A percentile compares a stretch with the other conserved stretches of the same genome.
phyloP scores from a whole-genome alignment of 139 green algal genomes.

The Chlorella vulgaris region DNA sequence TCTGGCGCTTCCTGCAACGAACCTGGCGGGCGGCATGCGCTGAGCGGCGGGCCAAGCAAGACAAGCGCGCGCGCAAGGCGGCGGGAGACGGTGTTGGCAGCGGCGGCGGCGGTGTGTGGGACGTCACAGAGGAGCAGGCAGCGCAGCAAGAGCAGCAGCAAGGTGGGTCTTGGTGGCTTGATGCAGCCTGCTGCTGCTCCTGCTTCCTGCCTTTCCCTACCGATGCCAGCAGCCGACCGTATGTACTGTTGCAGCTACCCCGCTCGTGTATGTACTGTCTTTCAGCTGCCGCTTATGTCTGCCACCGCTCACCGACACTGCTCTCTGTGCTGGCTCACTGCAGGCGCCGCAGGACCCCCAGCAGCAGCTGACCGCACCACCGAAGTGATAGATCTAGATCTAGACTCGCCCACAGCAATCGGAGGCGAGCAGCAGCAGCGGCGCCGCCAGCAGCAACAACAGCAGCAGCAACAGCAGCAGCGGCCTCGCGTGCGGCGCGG shows the following conservation, averaged over 20 bases:
- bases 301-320: too few species aligned
- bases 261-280: too few species aligned
- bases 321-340: not conserved
- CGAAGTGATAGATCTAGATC: constrained; percentile 13
- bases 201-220: not conserved
- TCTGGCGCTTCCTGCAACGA: constrained; percentile 54
- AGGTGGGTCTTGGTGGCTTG: not conserved
- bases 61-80: not conserved
- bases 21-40: constrained; percentile 40
- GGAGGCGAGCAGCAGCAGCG: not conserved
- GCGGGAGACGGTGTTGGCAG: not conserved
- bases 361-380: too few species aligned
- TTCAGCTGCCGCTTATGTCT: too few species aligned
- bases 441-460: not conserved
- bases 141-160: not conserved
- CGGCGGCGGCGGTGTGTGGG: not conserved
- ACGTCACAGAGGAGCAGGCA: not conserved
- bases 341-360: too few species aligned
- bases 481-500: not conserved
- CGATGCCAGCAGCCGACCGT: not conserved
- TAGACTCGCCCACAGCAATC: not conserved
- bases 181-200: too few species aligned
- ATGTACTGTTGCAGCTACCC: too few species aligned
- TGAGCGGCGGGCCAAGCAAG: constrained; percentile 29
- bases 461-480: not conserved